Evolutionary conservation across 805 yeast species (phyloP), one percentile per base, ranked within the genome.

Genomic region (Saccharomycopsis sp.): DNA sequence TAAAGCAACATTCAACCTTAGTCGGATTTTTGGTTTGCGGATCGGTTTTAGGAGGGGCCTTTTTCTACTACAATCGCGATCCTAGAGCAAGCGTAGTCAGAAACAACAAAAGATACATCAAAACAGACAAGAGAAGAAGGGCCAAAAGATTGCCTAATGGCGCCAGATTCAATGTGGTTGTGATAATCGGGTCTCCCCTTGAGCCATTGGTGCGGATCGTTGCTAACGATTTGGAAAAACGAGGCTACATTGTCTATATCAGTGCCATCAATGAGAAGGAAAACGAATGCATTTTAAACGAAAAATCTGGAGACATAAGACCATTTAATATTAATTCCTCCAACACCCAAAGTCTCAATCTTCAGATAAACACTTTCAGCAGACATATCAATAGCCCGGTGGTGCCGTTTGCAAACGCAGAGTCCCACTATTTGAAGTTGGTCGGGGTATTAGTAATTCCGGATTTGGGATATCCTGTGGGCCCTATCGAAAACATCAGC

Each of bases 241-340:
- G 96, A 56, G 96, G 96, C 1, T 89, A 87, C 67, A 85, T 90
- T 34, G 91, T 90, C 2, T 89, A 85, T 67, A 76, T 89, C 62
- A 84, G 95, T 0, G 70, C 73, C 1, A 68, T 78, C 1, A 72
- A 72, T 46, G 66, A 71, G 9, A 67, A 67, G 34, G 71, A 68
- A 37, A 67, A 75, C 50, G 73, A 71, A 62, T 77, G 78, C 56
- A 73, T 83, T 52, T 80, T 78, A 60, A 79, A 73, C 60, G 88
- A 87, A 58, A 78, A 84, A 51, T 81, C 85, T 15, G 79, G 80
- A 23, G 96, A 89, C 67, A 79, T 89, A 57, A 80, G 87, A 62
- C 83, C 87, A 50, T 72, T 90, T 56, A 77, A 81, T 46, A 69
- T 89, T 57, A 76, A 78, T 51, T 79, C 76, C 21, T 73, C 73